Base-by-base conservation (phyloP, 345 rosid genomes). In the Toxicodendron radicans region DNA sequence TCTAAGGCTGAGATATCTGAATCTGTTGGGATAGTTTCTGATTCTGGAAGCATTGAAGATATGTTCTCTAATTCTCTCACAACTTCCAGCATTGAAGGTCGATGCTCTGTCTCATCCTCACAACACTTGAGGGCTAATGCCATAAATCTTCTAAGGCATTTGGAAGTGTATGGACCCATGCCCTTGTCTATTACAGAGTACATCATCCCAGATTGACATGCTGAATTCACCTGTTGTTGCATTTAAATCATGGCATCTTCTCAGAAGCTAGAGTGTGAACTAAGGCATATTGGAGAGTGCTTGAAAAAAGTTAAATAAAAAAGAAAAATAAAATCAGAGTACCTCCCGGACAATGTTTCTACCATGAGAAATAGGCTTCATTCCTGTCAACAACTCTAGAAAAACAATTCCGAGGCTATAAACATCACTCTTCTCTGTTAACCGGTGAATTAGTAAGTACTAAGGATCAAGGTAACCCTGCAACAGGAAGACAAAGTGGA, bases 391-490 rank as follows among this genome's bases (percentile, higher is more conserved):
- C 18, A 87, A 85, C 59, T 87, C 90, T 16, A 85, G 83, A 74
- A 87, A 81, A 20, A 87, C 87, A 4, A 87, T 70, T 32, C 90
- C 88, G 1, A 87, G 79, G 78, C 90, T 87, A 79, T 81, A 87
- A 5, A 84, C 87, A 46, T 87, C 90, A 41, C 88, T 87, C 78
- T 87, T 85, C 52, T 85, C 88, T 3, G 88, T 85, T 63, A 87
- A 73, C 54, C 78, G 75, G 82, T 74, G 79, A 71, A 85, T 83
- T 66, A 81, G 64, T 72, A 79, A 81, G 71, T 87, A 85, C 14
- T 83, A 87, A 51, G 90, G 90, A 79, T 87, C 90, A 3, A 85
- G 74, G 65, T 83, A 87, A 14, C 90, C 90, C 90, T 87, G 73
- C 33, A 64, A 5, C 6, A 23, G 1, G 45, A 58, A 49, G 24